Evolutionary conservation across 371 early-diverging fungal genomes (phyloP), one percentile per base, ranked within the genome.

Genomic region (Caulochytrium protostelioides): DNA sequence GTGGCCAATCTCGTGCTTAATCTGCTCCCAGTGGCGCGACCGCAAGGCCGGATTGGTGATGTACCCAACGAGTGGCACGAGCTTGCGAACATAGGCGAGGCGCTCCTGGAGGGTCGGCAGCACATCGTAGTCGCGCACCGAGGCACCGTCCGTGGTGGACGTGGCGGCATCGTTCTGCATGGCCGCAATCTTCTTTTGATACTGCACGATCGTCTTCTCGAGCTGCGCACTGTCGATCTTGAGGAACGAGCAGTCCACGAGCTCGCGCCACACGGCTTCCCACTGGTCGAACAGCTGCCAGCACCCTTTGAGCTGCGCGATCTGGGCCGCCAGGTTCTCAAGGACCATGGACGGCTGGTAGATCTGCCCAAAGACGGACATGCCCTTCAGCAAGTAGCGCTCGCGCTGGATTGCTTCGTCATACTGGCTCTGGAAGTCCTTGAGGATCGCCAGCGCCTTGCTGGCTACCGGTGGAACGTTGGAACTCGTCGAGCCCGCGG

Each of bases 1-100:
- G 32, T 59, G 62, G 19, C 65, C 68, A 38, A 56, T 54, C 34
- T 58, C 59, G 17, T 67, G 63, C 52, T 58, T 65, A 23, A 67
- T 42, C 37, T 59, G 51, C 7, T 47, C 33, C 68, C 68, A 67
- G 39, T 67, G 68, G 3, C 68, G 48, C 9, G 53, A 54, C 13
- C 68, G 36, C 46, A 67, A n/a, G 0, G 68, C 65, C n/a, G 62
- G 61, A 35, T 62, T 63, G 24, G 46, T 51, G 22, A 67, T 30
- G 36, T 59, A 57, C 14, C 40, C 42, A 14, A 67, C 38, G 1
- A 67, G 36, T 1, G 68, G 68, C 3, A 67, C 38, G 6, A 57
- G 51, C 19, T 60, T 30, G 14, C 43, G 32, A 13, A 51, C 46
- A 28, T 67, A 63, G 19, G 39, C 43, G 6, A 65, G 44, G n/a